Conservation (phyloP, 495 filamentous ascomycete species). For the Talaromyces borbonicus region DNA sequence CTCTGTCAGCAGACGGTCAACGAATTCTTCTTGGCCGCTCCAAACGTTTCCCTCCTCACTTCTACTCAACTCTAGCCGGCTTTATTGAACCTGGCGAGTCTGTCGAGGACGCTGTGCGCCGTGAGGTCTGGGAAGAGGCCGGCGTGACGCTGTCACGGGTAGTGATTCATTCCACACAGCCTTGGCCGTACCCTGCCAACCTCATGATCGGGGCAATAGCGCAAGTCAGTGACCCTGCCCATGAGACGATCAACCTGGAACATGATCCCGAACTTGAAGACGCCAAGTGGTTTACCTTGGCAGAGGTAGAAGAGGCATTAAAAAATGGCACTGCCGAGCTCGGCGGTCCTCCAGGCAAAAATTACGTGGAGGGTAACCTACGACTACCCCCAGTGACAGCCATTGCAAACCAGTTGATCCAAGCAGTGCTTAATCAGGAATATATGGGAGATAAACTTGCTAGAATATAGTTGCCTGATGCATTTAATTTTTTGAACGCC, state of each 20-base stretch:
- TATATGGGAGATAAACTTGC: constrained; percentile 28
- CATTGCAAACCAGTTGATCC: constrained; percentile 67
- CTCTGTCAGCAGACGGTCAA: constrained; percentile 64
- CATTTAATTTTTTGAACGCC: background rate
- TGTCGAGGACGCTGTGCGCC: constrained; percentile 87
- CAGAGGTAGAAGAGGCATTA: constrained; percentile 51
- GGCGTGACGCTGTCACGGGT: constrained; percentile 80
- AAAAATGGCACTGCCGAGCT: constrained; percentile 51
- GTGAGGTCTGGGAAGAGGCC: constrained; percentile 94
- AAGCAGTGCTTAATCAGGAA: constrained; percentile 39
- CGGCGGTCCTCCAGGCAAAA: constrained; percentile 50
- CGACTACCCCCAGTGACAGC: constrained; percentile 66
- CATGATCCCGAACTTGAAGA: constrained; percentile 87
- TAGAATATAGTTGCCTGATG: constrained; percentile 19
- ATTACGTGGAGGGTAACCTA: constrained; percentile 63
- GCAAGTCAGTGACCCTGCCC: constrained; percentile 63
- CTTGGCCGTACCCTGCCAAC: constrained; percentile 81
- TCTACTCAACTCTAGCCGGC: constrained; percentile 86
- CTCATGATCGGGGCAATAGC: constrained; percentile 92
- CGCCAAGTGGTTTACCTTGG: constrained; percentile 72
- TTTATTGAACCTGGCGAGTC: constrained; percentile 94
- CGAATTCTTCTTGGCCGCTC: constrained; percentile 76
- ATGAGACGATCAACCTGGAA: constrained; percentile 71
- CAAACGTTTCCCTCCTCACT: constrained; percentile 70
- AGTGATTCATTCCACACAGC: constrained; percentile 85